Conservation (phyloP, 345 rosid genomes). For the Syzygium oleosum region DNA sequence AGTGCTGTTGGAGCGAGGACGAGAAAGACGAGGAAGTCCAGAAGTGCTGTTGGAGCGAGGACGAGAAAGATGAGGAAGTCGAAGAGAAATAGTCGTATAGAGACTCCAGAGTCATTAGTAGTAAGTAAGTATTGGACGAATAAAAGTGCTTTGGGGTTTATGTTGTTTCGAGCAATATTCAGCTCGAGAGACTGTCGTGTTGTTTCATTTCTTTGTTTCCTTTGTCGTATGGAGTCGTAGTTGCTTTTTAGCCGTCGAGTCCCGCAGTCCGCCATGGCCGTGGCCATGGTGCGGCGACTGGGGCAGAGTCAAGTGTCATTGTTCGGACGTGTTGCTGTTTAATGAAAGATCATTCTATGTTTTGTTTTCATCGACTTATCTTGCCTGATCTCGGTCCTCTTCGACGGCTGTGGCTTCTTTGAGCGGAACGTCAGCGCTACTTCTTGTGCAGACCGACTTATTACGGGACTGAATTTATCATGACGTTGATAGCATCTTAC, state of each 20-base stretch:
- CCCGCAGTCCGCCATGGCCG: neutral
- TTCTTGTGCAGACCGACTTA: neutral
- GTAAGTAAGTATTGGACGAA: too few species aligned
- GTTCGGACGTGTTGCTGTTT: neutral
- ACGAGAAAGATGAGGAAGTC: constrained; percentile 34
- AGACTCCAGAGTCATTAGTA: too few species aligned
- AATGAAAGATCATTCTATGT: neutral
- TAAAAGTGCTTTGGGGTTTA: neutral
- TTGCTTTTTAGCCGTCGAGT: neutral
- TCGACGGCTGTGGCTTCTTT: neutral
- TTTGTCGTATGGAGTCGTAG: neutral
- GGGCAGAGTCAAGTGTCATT: neutral
- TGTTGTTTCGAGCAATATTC: neutral
- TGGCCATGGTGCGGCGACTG: neutral
- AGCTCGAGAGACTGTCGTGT: neutral
- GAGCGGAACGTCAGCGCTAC: neutral
- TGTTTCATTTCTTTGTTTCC: neutral
- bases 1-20: constrained; percentile 45
- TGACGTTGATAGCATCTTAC: neutral
- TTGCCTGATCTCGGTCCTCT: neutral
- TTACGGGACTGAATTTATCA: neutral
- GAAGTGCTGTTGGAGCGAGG: constrained; percentile 48
- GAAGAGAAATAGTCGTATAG: constrained; percentile 4
- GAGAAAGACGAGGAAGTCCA: constrained; percentile 25
- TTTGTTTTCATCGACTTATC: neutral